phyloP scores from a whole-genome alignment of 192 early-diverging fungal species.

The Gigaspora rosea region DNA sequence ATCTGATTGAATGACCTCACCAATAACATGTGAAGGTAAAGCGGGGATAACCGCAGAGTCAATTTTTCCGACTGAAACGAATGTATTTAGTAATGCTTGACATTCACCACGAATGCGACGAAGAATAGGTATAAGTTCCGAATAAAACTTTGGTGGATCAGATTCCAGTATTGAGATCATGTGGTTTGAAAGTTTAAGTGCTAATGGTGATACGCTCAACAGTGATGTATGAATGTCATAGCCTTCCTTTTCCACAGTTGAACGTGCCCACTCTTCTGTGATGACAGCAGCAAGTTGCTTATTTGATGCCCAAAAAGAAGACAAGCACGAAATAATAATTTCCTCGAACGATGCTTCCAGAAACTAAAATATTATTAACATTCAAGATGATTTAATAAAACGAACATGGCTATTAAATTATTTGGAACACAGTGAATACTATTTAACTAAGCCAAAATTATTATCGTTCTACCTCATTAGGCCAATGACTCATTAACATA shows the following conservation, averaged over 20 bases:
- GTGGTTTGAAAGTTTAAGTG: conserved; percentile 53
- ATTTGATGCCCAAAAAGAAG: conserved; percentile 75
- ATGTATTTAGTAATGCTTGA: conserved; percentile 59
- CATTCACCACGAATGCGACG: conserved; percentile 68
- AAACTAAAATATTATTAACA: conserved; percentile 16
- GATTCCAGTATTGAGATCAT: conserved; percentile 58
- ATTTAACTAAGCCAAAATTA: background rate
- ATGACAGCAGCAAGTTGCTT: conserved; percentile 74
- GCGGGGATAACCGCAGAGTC: conserved; percentile 45
- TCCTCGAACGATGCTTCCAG: conserved; percentile 53
- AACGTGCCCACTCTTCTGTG: conserved; percentile 78
- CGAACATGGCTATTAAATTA: background rate
- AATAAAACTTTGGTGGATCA: conserved; percentile 59
- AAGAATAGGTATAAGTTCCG: conserved; percentile 64
- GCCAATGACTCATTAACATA: conserved; percentile 63
- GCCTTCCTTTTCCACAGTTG: conserved; percentile 44
- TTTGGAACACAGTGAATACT: background rate
- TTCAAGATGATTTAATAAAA: background rate
- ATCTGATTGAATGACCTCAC: conserved; percentile 33
- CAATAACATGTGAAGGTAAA: conserved; percentile 52
- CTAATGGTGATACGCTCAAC: conserved; percentile 47
- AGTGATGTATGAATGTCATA: conserved; percentile 39
- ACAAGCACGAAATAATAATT: conserved; percentile 62
- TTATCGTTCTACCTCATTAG: conserved; percentile 33
- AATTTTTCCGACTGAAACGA: conserved; percentile 54